Evolutionary conservation across 345 rosid genomes (phyloP).

Genomic region (Camelina sativa): DNA sequence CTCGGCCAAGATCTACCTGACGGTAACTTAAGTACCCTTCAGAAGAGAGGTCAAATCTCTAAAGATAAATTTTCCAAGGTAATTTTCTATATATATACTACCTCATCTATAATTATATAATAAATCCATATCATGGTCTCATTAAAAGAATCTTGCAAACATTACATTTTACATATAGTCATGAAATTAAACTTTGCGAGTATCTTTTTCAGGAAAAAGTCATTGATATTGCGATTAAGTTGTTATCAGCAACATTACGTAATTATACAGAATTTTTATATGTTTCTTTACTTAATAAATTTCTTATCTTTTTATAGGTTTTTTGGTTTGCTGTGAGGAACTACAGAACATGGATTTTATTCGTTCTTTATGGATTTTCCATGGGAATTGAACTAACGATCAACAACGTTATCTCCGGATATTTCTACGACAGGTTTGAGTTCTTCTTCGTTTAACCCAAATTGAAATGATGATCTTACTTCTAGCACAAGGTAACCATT

Average conservation of each 20-base stretch:
- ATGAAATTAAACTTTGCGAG: background rate
- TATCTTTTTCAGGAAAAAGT: background rate
- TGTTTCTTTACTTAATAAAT: background rate
- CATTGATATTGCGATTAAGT: background rate
- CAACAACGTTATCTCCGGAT: conserved; percentile 70
- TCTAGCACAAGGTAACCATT: conserved; percentile 14
- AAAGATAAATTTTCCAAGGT: conserved; percentile 83
- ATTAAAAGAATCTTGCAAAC: background rate
- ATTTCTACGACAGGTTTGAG: conserved; percentile 68
- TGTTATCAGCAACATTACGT: background rate
- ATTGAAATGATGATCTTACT: background rate
- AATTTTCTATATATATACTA: background rate
- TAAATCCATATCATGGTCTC: background rate
- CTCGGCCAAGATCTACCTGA: conserved; percentile 93
- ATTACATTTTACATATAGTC: background rate
- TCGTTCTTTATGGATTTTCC: conserved; percentile 67
- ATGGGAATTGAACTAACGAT: conserved; percentile 75
- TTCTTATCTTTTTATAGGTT: conserved; percentile 41
- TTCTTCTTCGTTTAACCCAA: conserved; percentile 25
- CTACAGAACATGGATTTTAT: conserved; percentile 78
- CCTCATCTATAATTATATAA: background rate
- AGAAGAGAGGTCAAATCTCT: conserved; percentile 67
- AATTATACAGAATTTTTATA: background rate
- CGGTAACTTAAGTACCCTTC: conserved; percentile 69
- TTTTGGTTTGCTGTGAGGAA: conserved; percentile 67